A percentile compares a stretch with the other conserved stretches of the same genome.
Conservation (phyloP, 2,329 filamentous ascomycete species). For the Rachicladosporium sp. region DNA sequence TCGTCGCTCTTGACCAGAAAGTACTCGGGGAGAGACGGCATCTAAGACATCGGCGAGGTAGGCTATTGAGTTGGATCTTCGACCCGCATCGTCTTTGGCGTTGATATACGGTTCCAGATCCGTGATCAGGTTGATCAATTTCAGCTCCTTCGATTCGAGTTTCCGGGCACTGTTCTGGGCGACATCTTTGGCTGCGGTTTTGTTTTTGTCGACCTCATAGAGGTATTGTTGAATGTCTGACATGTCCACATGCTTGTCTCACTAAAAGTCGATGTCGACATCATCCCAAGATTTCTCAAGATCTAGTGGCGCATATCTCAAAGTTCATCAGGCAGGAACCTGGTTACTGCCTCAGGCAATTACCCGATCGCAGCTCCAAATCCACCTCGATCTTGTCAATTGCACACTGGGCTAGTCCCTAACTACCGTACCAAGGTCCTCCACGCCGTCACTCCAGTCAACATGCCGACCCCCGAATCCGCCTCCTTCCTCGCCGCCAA, state of each 20-base stretch:
- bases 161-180: slow-evolving; percentile 33
- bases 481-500: slow-evolving; percentile 72
- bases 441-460: slow-evolving; percentile 1
- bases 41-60: slow-evolving; percentile 40
- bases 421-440: neutral
- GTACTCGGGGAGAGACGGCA: slow-evolving; percentile 40
- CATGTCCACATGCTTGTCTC: slow-evolving; percentile 23
- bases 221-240: slow-evolving; percentile 42
- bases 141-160: slow-evolving; percentile 47
- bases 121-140: slow-evolving; percentile 50
- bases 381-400: neutral
- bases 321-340: neutral
- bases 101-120: slow-evolving; percentile 56
- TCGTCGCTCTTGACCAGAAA: slow-evolving; percentile 48
- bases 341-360: neutral
- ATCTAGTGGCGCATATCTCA: neutral
- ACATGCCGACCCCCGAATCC: slow-evolving; percentile 76
- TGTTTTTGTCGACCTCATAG: slow-evolving; percentile 37
- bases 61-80: slow-evolving; percentile 45
- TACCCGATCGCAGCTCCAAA: neutral
- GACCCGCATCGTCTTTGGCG: slow-evolving; percentile 45
- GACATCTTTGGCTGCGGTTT: slow-evolving; percentile 31
- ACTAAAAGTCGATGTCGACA: too few relatives aligned
- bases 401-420: neutral
- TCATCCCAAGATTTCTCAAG: neutral